Evolutionary conservation across 768 basidiomycete genomes (phyloP).

Genomic region (Omphalotus guepiniiformis): DNA sequence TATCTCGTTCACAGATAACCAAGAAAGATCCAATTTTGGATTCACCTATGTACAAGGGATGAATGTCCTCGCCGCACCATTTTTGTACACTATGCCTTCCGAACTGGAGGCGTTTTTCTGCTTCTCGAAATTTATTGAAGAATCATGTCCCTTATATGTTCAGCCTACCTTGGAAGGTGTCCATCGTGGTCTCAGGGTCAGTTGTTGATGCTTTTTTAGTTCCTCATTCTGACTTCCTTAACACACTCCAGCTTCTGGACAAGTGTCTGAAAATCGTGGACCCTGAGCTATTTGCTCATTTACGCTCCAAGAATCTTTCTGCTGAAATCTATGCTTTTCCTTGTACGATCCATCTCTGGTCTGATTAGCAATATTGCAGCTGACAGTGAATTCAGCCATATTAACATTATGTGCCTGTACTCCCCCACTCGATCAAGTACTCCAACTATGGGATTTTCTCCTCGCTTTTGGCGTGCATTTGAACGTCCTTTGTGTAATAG

Average conservation of each 20-base stretch:
- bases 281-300: constrained; percentile 72
- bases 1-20: constrained; percentile 47
- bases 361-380: constrained; percentile 4
- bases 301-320: constrained; percentile 86
- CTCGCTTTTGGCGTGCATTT: constrained; percentile 95
- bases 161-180: constrained; percentile 96
- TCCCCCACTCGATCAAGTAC: constrained; percentile 91
- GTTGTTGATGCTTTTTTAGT: constrained; percentile 15
- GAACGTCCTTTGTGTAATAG: constrained; percentile 95
- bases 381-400: constrained; percentile 51
- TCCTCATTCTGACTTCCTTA: neutral
- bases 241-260: constrained; percentile 80
- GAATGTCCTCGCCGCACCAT: constrained; percentile 98
- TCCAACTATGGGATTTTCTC: constrained; percentile 96
- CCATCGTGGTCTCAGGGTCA: constrained; percentile 87
- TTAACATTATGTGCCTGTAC: constrained; percentile 96
- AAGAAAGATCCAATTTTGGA: constrained; percentile 72
- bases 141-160: constrained; percentile 92
- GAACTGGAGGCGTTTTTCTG: constrained; percentile 98
- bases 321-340: constrained; percentile 98
- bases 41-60: constrained; percentile 99
- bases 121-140: constrained; percentile 95
- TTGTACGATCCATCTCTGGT: constrained; percentile 45
- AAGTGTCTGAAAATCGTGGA: constrained; percentile 90
- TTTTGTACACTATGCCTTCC: constrained; percentile 95